Evolutionary conservation across 2,329 filamentous ascomycete species (phyloP).

Genomic region (Hypocreales sp.): DNA sequence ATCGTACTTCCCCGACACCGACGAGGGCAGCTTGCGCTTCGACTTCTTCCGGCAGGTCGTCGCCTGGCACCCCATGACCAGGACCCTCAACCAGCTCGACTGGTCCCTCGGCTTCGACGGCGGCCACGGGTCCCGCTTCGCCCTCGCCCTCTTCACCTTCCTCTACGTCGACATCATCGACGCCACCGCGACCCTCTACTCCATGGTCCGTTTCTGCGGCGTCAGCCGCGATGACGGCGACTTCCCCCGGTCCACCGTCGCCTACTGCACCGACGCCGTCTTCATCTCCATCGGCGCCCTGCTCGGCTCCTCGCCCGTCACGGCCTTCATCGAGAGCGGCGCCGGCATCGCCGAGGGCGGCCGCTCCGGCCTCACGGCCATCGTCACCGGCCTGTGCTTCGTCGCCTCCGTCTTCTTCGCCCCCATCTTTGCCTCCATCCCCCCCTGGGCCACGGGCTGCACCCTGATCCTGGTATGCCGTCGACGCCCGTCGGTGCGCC

Average conservation of each 20-base stretch:
- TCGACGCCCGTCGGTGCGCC: accelerated
- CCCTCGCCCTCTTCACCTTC: constrained; percentile 59
- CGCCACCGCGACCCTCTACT: constrained; percentile 62
- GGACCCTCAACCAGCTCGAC: constrained; percentile 46
- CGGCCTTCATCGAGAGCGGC: constrained; percentile 61
- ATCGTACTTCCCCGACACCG: constrained; percentile 56
- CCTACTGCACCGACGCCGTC: constrained; percentile 57
- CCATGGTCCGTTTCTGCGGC: constrained; percentile 64
- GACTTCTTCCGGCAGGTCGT: constrained; percentile 61
- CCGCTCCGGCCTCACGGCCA: constrained; percentile 56
- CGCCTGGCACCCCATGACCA: constrained; percentile 53
- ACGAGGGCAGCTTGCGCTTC: constrained; percentile 47
- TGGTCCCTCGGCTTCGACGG: constrained; percentile 44
- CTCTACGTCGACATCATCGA: constrained; percentile 71
- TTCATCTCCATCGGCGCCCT: constrained; percentile 58
- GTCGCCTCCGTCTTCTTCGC: constrained; percentile 60
- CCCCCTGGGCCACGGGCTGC: constrained; percentile 63
- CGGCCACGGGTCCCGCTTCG: constrained; percentile 52
- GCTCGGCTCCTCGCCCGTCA: constrained; percentile 55
- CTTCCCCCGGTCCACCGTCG: constrained; percentile 72
- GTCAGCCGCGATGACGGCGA: constrained; percentile 53
- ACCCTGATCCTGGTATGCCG: constrained; percentile 48
- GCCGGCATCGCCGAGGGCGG: constrained; percentile 65
- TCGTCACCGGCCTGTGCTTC: constrained; percentile 55
- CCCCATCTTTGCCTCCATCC: constrained; percentile 61